Evolutionary conservation across 495 filamentous ascomycete genomes (phyloP).

Genomic region (Penicillium mononematosum): DNA sequence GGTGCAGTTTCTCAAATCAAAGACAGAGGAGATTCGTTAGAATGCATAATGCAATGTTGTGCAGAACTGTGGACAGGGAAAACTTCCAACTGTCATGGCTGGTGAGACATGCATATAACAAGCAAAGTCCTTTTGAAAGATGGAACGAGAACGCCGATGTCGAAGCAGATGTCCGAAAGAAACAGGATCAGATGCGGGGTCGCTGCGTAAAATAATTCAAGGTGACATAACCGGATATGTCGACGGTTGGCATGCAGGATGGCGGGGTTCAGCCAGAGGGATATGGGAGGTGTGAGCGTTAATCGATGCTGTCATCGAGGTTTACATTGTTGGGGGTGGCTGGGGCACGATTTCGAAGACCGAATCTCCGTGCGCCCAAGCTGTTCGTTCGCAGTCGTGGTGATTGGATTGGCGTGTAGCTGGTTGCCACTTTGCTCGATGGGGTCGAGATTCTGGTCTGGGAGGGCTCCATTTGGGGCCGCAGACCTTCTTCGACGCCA

Average conservation of each 20-base stretch:
- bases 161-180: slow-evolving; percentile 1
- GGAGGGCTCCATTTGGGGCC: slow-evolving; percentile 26
- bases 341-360: slow-evolving; percentile 36
- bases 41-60: slow-evolving; percentile 12
- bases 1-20: slow-evolving; percentile 1
- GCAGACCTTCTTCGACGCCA: slow-evolving; percentile 25
- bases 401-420: slow-evolving; percentile 45
- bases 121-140: slow-evolving; percentile 5
- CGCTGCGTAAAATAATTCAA: slow-evolving; percentile 10
- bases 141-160: slow-evolving; percentile 1
- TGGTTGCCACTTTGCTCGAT: slow-evolving; percentile 41
- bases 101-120: slow-evolving; percentile 17
- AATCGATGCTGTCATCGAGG: slow-evolving; percentile 42
- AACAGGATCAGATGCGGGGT: slow-evolving; percentile 8
- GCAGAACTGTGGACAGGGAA: neutral
- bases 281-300: slow-evolving; percentile 5
- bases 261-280: neutral
- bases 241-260: slow-evolving; percentile 8
- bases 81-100: neutral
- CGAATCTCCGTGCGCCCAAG: slow-evolving; percentile 41
- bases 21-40: slow-evolving; percentile 16
- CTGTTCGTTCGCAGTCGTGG: slow-evolving; percentile 43
- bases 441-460: slow-evolving; percentile 41
- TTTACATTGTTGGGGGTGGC: slow-evolving; percentile 31
- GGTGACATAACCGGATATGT: neutral